Conservation (phyloP, 345 rosid species). For the Psidium guajava region DNA sequence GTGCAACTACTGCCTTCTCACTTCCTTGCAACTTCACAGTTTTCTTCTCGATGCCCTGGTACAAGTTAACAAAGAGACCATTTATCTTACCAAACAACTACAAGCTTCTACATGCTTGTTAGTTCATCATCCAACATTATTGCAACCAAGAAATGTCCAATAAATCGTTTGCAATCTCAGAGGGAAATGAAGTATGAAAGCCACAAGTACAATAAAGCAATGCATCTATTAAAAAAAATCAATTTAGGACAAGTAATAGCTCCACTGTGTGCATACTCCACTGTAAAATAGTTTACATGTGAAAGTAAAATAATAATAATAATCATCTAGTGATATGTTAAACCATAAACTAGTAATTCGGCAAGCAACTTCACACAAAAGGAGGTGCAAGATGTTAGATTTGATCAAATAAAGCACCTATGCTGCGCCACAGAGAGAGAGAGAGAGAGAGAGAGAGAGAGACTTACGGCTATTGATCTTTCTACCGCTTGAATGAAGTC, state of each 20-base stretch:
- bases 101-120: not conserved
- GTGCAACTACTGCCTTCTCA: slow-evolving; percentile 94
- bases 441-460: not conserved
- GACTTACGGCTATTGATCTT: slow-evolving; percentile 77
- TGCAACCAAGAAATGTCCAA: not conserved
- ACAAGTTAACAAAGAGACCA: not conserved
- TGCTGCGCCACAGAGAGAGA: not conserved
- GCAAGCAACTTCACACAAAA: not conserved
- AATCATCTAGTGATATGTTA: not conserved
- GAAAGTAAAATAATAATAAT: not conserved
- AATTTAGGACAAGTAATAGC: not conserved
- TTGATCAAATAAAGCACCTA: not conserved
- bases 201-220: not conserved
- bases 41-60: slow-evolving; percentile 95
- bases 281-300: not conserved
- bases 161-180: not conserved
- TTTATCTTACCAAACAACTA: not conserved
- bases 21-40: slow-evolving; percentile 71
- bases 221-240: not conserved
- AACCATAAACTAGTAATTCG: not conserved
- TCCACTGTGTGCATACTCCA: not conserved
- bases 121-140: not conserved
- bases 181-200: not conserved
- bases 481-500: slow-evolving; percentile 97
- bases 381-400: not conserved